Base-by-base conservation (phyloP, 2,329 filamentous ascomycete genomes). In the Beauveria sp. region DNA sequence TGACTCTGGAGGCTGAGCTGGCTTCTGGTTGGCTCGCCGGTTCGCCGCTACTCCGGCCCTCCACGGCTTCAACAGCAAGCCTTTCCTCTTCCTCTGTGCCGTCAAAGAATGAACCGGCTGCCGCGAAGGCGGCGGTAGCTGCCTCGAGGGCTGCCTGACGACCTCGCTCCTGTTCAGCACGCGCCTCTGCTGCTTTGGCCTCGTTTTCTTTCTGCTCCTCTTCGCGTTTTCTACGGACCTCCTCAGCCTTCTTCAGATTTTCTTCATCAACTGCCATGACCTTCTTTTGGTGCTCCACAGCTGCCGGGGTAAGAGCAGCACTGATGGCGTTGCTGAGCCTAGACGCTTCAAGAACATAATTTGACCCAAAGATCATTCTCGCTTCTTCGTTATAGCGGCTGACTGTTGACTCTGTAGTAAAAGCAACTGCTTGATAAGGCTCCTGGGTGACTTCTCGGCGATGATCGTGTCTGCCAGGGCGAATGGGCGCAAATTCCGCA, bases 341-440 rank as follows among this genome's bases (percentile, higher is more conserved):
- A 2, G 87, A 83, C 70, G 89, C 89, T 54, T 96, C 92, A 3
- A 83, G 71, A 58, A 64, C 62, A 54, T 88, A 83, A 54, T 77
- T 80, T 24, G 79, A 75, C 28, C 90, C 89, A 73, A 95, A 98
- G 0, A 98, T 81, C 73, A 99, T 87, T 65, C 88, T 87, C 9
- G 92, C 88, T 73, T 98, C 96, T 70, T 97, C 91, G 70, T 90
- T 85, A 88, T 96, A 99, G 64, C 95, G 88, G 59, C 83, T 81
- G 61, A 83, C 79, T 1, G 95, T 98, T 9, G 84, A 80, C 43
- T 86, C 84, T 9, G 91, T 81, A 22, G 81, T 77, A 72, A 98
- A 98, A 3, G 86, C 79, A 28, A 93, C 87, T 14, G 91, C 88
- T 67, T 89, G 88, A n/a, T 84, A 80, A 14, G 88, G 88, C 62